These are phyloP conservation scores for Echinochloa phyllopogon DNA, from an alignment of 176 grass and related monocot species.

Conservation along the genomic window DNA sequence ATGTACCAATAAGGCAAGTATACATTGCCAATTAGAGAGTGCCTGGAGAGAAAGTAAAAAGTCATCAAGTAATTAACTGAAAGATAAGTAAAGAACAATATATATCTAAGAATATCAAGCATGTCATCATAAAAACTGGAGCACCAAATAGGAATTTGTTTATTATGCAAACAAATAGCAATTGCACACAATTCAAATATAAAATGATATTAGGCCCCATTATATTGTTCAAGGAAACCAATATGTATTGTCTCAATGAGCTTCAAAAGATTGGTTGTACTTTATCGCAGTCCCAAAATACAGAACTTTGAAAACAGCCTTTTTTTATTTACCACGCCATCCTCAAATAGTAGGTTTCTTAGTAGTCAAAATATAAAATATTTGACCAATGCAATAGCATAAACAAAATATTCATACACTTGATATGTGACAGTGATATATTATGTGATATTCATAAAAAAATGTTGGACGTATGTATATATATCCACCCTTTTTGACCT, in stretches of 20 bases:
- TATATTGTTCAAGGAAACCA: background rate
- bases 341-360: background rate
- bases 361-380: too few species aligned
- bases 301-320: background rate
- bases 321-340: background rate
- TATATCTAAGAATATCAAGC: background rate
- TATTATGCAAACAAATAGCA: background rate
- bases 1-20: background rate
- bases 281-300: background rate
- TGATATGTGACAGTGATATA: background rate
- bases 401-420: background rate
- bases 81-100: background rate
- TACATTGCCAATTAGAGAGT: too few species aligned
- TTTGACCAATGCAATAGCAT: background rate
- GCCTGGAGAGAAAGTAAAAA: background rate
- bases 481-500: background rate
- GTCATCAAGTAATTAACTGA: background rate
- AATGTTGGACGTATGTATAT: background rate
- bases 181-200: background rate
- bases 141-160: background rate
- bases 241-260: background rate
- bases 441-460: background rate
- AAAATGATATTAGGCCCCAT: background rate
- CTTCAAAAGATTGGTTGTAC: background rate
- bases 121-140: background rate